A percentile compares a stretch with the other conserved stretches of the same genome.
phyloP scores from a whole-genome alignment of 805 yeast species.

The Zygoascus biomembranicola region DNA sequence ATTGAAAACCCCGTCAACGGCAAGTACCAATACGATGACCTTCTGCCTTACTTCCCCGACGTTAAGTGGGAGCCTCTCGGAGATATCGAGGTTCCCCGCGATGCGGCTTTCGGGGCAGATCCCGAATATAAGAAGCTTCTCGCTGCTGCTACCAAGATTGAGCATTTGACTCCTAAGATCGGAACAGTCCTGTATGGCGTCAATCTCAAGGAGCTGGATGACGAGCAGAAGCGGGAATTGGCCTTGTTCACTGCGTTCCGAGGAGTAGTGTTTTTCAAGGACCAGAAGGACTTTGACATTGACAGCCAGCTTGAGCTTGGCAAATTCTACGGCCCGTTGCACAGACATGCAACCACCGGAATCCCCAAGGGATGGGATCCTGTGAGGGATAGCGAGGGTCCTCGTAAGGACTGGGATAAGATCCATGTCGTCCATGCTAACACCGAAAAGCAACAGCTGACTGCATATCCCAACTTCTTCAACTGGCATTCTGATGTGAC shows the following conservation, averaged over 20 bases:
- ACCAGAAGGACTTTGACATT: constrained; percentile 50
- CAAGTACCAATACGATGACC: constrained; percentile 21
- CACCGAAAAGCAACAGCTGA: constrained; percentile 19
- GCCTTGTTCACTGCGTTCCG: constrained; percentile 41
- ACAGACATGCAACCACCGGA: constrained; percentile 38
- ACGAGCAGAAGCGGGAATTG: constrained; percentile 39
- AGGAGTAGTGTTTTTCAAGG: constrained; percentile 42
- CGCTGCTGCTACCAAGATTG: constrained; percentile 22
- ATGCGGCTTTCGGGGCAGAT: constrained; percentile 25
- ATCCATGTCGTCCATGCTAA: constrained; percentile 26
- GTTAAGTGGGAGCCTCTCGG: constrained; percentile 25
- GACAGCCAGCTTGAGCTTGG: constrained; percentile 53
- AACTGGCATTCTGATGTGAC: constrained; percentile 70
- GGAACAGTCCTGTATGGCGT: constrained; percentile 57
- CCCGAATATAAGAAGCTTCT: constrained; percentile 22
- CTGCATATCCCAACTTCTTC: constrained; percentile 23
- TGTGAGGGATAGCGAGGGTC: background rate
- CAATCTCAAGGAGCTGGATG: constrained; percentile 34
- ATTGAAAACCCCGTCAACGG: background rate
- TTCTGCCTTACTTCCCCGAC: constrained; percentile 28
- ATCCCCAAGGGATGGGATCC: constrained; percentile 43
- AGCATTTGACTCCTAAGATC: constrained; percentile 56
- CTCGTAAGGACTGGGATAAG: constrained; percentile 31
- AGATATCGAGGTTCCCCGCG: constrained; percentile 14
- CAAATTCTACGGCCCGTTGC: constrained; percentile 56